Conservation (phyloP, 2,329 filamentous ascomycete species). For the Dothistroma septosporum region DNA sequence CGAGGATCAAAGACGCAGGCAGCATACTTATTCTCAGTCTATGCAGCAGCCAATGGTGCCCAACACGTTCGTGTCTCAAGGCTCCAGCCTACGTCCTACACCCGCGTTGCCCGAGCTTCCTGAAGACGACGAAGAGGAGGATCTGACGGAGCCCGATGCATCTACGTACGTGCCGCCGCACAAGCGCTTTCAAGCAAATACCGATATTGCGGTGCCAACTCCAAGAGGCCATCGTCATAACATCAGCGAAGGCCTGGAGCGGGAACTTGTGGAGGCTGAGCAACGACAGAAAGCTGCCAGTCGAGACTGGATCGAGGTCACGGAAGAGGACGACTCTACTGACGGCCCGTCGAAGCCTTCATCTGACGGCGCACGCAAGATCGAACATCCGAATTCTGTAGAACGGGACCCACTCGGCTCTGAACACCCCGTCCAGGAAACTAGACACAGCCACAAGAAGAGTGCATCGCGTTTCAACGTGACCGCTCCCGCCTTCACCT, state of each 20-base stretch:
- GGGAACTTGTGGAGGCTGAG: conserved; percentile 79
- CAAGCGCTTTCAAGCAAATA: conserved; percentile 30
- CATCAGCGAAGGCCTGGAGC: conserved; percentile 71
- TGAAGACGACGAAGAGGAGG: conserved; percentile 60
- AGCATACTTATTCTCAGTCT: conserved; percentile 40
- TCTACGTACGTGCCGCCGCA: conserved; percentile 31
- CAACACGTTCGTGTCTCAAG: conserved; percentile 27
- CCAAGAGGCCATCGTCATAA: conserved; percentile 65
- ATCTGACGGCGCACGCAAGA: conserved; percentile 8
- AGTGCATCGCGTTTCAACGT: conserved; percentile 73
- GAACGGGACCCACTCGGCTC: conserved; percentile 24
- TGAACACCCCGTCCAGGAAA: conserved; percentile 57
- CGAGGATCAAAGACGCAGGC: conserved; percentile 47
- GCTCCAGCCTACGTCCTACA: conserved; percentile 41
- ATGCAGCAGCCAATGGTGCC: conserved; percentile 23
- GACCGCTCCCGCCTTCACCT: conserved; percentile 82
- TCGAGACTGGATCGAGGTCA: conserved; percentile 23
- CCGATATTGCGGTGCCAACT: conserved; percentile 57
- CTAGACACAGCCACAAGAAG: conserved; percentile 55
- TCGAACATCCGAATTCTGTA: conserved; percentile 6
- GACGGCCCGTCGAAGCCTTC: background rate
- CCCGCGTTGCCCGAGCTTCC: conserved; percentile 63
- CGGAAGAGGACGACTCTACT: conserved; percentile 21
- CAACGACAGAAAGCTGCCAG: conserved; percentile 54
- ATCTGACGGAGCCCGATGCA: conserved; percentile 14